Evolutionary conservation across 2,329 filamentous ascomycete genomes (phyloP), one percentile per base, ranked within the genome.

Genomic region (Tolypocladium amazonense): DNA sequence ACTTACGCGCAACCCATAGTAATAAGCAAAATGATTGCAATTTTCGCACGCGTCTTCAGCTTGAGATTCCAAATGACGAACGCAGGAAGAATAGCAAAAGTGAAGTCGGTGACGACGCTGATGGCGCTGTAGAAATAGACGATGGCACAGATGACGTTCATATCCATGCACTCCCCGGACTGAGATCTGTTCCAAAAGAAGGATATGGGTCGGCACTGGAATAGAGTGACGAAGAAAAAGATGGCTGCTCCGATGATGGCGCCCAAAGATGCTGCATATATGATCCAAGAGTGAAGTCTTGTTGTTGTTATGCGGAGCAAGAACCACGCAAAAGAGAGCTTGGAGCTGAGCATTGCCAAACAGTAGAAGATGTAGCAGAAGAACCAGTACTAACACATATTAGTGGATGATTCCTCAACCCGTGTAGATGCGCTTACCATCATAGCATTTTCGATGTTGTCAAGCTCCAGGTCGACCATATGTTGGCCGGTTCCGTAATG

Each of bases 51-150:
- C 9, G 62, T 65, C 54, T 77, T 77, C 77, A 87, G 84, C 59
- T 84, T 77, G 35, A 86, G 67, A 33, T 77, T 75, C 72, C 76
- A 80, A 1, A 87, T 75, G 4, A 87, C 72, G 61, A 80, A 79
- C 11, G 81, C 75, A 0, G 81, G 81, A 4, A 84, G 67, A 14
- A 83, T 66, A 6, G 79, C 80, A 58, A 82, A 75, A 0, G 76
- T 77, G 57, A 82, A 76, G 66, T 84, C 81, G 50, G 76, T 79
- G 35, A 78, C 67, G 41, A 80, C 77, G 45, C 76, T 79, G 30
- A 76, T 72, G 2, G 72, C 75, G 62, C 79, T 81, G 67, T 83
- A 82, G 2, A 80, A 67, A 60, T 82, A 81, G 7, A 77, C 80
- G 38, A 84, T 74, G 27, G 71, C 76, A 58, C 81, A 78, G 35